A percentile compares a stretch with the other conserved stretches of the same genome.
Conservation (phyloP, 208 protist genomes). For the Spongospora subterranea region DNA sequence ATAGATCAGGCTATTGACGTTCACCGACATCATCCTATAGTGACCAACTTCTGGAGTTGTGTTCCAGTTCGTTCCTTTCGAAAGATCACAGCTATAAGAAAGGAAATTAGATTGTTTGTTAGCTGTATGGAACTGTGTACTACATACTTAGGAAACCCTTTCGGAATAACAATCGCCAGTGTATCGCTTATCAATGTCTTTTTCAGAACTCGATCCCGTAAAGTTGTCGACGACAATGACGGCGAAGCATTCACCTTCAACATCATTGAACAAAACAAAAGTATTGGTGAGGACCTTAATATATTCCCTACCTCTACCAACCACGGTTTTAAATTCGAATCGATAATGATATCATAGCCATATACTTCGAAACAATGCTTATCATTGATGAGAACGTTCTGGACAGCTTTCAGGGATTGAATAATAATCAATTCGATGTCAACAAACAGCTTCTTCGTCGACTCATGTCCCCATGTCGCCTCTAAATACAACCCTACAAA, state of each 20-base stretch:
- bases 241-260: slow-evolving; percentile 74
- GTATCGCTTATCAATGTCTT: slow-evolving; percentile 61
- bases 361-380: slow-evolving; percentile 94
- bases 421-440: slow-evolving; percentile 89
- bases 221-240: slow-evolving; percentile 72
- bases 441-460: slow-evolving; percentile 79
- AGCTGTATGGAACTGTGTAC: not conserved
- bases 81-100: not conserved
- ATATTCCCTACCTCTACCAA: slow-evolving; percentile 85
- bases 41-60: not conserved
- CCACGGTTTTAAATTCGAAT: slow-evolving; percentile 90
- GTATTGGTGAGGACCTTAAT: not conserved
- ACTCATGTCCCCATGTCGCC: slow-evolving; percentile 78
- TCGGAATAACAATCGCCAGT: slow-evolving; percentile 63
- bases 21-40: not conserved
- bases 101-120: not conserved
- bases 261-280: not conserved
- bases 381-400: slow-evolving; percentile 90
- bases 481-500: slow-evolving; percentile 73
- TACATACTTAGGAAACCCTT: slow-evolving; percentile 20
- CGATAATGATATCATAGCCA: slow-evolving; percentile 95
- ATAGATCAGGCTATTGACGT: not conserved
- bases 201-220: slow-evolving; percentile 70
- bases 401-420: slow-evolving; percentile 84
- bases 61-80: slow-evolving; percentile 50